Percentiles rank a stretch among this genome's conserved stretches.
Evolutionary conservation across 2,329 filamentous ascomycete genomes (phyloP).

Genomic region (Fusarium abutilonis): DNA sequence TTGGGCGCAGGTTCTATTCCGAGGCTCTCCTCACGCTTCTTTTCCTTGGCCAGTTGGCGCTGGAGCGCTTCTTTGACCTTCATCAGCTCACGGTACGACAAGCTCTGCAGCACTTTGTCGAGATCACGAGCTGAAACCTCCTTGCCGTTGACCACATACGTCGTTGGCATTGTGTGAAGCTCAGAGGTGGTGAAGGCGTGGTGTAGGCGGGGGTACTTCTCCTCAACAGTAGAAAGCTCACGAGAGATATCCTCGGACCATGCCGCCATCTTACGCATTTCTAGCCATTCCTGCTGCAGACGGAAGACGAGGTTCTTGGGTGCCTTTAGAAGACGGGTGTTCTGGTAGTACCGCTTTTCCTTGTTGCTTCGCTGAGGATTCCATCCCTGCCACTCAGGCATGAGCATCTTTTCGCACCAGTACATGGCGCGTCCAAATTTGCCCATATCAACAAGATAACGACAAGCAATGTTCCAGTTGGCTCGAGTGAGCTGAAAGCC

Average conservation of each 20-base stretch:
- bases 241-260: conserved; percentile 60
- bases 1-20: conserved; percentile 9
- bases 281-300: conserved; percentile 61
- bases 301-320: conserved; percentile 57
- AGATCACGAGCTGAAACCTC: conserved; percentile 45
- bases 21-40: conserved; percentile 31
- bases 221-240: conserved; percentile 52
- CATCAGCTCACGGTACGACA: conserved; percentile 48
- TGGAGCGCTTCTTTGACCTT: conserved; percentile 38
- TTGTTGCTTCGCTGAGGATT: conserved; percentile 29
- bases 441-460: conserved; percentile 69
- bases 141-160: conserved; percentile 40
- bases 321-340: conserved; percentile 48
- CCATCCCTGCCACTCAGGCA: conserved; percentile 84
- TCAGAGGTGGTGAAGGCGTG: conserved; percentile 53
- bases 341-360: conserved; percentile 53
- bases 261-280: conserved; percentile 58
- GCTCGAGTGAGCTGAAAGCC: conserved; percentile 80
- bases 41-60: conserved; percentile 35
- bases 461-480: conserved; percentile 84
- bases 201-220: conserved; percentile 54
- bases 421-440: conserved; percentile 74
- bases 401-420: conserved; percentile 79
- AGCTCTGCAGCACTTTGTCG: conserved; percentile 43
- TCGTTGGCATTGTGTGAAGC: conserved; percentile 43